phyloP scores from a whole-genome alignment of 1,139 yeast genomes.

The Komagataea norvegica region DNA sequence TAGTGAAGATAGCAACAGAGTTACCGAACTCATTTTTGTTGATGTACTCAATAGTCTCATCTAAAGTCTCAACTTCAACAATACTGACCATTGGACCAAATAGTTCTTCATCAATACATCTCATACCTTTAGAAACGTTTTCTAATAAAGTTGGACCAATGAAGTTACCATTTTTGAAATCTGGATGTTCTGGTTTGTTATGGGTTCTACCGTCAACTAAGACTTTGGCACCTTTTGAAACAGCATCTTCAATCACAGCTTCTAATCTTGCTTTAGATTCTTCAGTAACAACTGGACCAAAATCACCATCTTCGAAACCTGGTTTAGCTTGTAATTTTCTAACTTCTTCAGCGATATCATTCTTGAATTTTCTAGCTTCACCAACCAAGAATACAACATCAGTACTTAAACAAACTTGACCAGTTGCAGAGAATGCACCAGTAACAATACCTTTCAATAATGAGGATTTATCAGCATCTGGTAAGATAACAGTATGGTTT shows the following conservation, averaged over 20 bases:
- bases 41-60: conserved; percentile 26
- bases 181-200: conserved; percentile 23
- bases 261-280: conserved; percentile 27
- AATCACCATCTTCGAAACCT: conserved; percentile 28
- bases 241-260: conserved; percentile 28
- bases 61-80: conserved; percentile 25
- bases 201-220: conserved; percentile 28
- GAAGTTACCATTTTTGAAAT: conserved; percentile 27
- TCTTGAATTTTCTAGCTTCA: conserved; percentile 26
- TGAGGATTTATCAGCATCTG: conserved; percentile 28
- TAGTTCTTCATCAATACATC: conserved; percentile 30
- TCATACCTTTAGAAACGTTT: conserved; percentile 26
- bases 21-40: conserved; percentile 28
- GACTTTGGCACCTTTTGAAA: conserved; percentile 35
- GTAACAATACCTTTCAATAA: conserved; percentile 27
- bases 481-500: conserved; percentile 29
- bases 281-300: conserved; percentile 29
- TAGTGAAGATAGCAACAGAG: conserved; percentile 27
- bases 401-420: conserved; percentile 28
- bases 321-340: conserved; percentile 24
- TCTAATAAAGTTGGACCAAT: conserved; percentile 27
- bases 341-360: conserved; percentile 26
- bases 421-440: conserved; percentile 29
- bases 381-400: conserved; percentile 29
- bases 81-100: conserved; percentile 29